Base-by-base conservation (phyloP, 345 rosid species). In the Populus euphratica region DNA sequence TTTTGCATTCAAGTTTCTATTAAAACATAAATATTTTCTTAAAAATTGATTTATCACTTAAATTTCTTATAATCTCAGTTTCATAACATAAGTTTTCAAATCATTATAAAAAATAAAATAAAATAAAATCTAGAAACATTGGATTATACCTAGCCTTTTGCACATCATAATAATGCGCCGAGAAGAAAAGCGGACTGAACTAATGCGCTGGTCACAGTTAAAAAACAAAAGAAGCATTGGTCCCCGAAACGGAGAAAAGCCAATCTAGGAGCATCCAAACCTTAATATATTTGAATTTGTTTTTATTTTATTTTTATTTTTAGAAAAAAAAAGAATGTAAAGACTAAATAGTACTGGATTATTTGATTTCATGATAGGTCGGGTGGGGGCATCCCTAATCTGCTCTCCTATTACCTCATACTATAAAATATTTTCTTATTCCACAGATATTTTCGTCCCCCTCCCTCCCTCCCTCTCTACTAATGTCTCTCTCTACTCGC, bases 381-480 rank as follows among this genome's bases (percentile, higher is more conserved):
- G 8, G 78, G 89, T 82, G 85, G 87, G 87, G 86, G 84, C 89
- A 80, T 50, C 84, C 11, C 62, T 18, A 18, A 50, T 25, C 23
- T n/a, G 1, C 5, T 8, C 18, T 17, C 3, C 68, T 11, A 12
- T 59, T 43, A 39, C 72, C 64, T 62, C 75, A 63, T 50, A n/a
- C 64, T 63, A n/a, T 27, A 38, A 39, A 23, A 62, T 12, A 0
- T 12, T 43, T 2, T 21, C 5, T 44, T 1, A 6, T 10, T 2
- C 2, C 16, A 9, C 73, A 77, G 85, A 79, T 83, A 73, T 81
- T 87, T 82, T 72, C 49, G 56, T 3, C 12, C 21, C 33, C 69
- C 11, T 5, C 5, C 29, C 17, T 52, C 16, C 16, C 18, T 49
- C 59, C 4, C 63, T 70, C 73, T 66, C 72, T 33, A 52, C 63